Conservation (phyloP, 148 eudicot genomes). For the Polygonum aviculare region DNA sequence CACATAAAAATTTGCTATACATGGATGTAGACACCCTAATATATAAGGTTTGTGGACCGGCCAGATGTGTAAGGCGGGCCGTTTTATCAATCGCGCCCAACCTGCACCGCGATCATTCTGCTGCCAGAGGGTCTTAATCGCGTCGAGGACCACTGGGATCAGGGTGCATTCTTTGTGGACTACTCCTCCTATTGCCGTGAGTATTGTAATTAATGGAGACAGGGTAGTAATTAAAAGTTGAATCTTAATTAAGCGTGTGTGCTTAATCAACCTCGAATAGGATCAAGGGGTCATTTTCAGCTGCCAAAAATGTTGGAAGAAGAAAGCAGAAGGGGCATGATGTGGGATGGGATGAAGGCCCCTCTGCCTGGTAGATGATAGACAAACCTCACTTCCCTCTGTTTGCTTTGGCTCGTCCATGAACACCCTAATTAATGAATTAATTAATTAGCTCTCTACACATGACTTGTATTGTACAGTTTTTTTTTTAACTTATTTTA, state of each 20-base stretch:
- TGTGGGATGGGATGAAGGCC: not conserved
- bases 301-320: not conserved
- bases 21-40: too few species aligned
- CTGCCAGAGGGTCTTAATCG: too few species aligned
- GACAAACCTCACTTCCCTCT: slow-evolving; percentile 1
- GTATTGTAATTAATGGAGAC: too few species aligned
- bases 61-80: too few species aligned
- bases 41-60: too few species aligned
- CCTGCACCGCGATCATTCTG: too few species aligned
- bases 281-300: not conserved
- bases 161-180: too few species aligned
- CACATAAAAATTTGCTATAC: too few species aligned
- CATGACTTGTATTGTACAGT: not conserved
- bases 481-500: not conserved
- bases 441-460: not conserved
- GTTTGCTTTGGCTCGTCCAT: not conserved
- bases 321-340: not conserved
- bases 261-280: not conserved
- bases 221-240: too few species aligned
- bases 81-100: too few species aligned
- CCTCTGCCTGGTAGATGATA: slow-evolving; percentile 3
- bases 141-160: too few species aligned
- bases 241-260: not conserved
- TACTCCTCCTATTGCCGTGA: too few species aligned
- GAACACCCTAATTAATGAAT: not conserved